phyloP scores from a whole-genome alignment of 1,139 yeast genomes.

The Dujonia santamariae region DNA sequence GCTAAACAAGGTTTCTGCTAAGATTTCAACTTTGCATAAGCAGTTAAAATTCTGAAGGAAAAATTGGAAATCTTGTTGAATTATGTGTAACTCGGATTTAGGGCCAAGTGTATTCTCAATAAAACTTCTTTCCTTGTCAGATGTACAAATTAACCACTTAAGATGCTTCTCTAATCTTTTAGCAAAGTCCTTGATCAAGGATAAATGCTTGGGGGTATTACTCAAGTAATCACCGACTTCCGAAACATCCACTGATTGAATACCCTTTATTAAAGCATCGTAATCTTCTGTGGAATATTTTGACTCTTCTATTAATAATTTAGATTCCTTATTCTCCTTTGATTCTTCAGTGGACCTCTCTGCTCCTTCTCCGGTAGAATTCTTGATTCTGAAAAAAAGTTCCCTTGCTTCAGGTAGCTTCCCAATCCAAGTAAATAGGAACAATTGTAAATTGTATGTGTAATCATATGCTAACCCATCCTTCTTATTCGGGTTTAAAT shows the following conservation, averaged over 20 bases:
- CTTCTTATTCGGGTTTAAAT: slow-evolving; percentile 25
- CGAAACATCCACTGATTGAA: not conserved
- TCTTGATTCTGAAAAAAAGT: slow-evolving; percentile 33
- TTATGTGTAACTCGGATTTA: slow-evolving; percentile 7
- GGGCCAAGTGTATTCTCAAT: slow-evolving; percentile 5
- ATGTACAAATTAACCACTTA: slow-evolving; percentile 6
- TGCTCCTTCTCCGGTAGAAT: slow-evolving; percentile 14
- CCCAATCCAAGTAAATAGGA: slow-evolving; percentile 63
- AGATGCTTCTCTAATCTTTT: slow-evolving; percentile 4
- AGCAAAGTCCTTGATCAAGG: slow-evolving; percentile 1
- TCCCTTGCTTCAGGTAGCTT: slow-evolving; percentile 39
- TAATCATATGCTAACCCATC: slow-evolving; percentile 40
- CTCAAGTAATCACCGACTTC: slow-evolving; percentile 2
- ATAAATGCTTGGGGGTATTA: not conserved
- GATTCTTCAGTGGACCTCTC: slow-evolving; percentile 11
- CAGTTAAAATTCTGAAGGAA: slow-evolving; percentile 28
- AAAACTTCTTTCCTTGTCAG: slow-evolving; percentile 2
- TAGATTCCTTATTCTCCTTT: not conserved
- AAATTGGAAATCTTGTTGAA: slow-evolving; percentile 19
- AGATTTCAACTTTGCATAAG: slow-evolving; percentile 28
- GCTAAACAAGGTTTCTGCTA: slow-evolving; percentile 27
- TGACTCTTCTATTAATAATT: slow-evolving; percentile 1
- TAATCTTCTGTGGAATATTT: not conserved
- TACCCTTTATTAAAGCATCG: not conserved
- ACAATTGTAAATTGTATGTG: slow-evolving; percentile 52